Evolutionary conservation across 1,139 yeast genomes (phyloP).

Genomic region (Blastobotrys indianensis): DNA sequence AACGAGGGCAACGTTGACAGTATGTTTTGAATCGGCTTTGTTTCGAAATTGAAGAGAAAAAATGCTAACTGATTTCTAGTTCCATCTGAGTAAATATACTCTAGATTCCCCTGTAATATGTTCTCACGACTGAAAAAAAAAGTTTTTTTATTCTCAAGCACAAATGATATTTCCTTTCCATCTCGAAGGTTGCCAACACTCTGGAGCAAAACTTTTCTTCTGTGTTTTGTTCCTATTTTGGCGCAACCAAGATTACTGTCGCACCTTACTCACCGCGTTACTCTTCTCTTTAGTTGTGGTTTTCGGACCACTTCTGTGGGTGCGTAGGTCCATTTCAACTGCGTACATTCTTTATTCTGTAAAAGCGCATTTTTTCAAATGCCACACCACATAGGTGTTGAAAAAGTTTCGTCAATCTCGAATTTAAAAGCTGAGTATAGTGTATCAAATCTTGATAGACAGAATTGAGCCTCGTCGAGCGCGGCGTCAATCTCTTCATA

Average conservation of each 20-base stretch:
- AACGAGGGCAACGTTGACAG: conserved; percentile 94
- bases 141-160: neutral
- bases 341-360: conserved; percentile 18
- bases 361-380: too few relatives aligned
- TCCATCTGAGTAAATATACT: conserved; percentile 19
- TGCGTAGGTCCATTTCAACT: conserved; percentile 47
- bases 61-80: conserved; percentile 10
- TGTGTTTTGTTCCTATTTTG: conserved; percentile 77
- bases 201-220: conserved; percentile 57
- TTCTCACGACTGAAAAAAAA: conserved; percentile 5
- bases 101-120: conserved; percentile 13
- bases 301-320: conserved; percentile 1
- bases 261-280: conserved; percentile 73
- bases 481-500: too few relatives aligned
- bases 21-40: conserved; percentile 17
- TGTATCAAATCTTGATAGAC: too few relatives aligned
- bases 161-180: neutral
- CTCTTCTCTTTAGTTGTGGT: conserved; percentile 36
- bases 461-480: too few relatives aligned
- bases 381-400: too few relatives aligned
- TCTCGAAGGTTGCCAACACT: conserved; percentile 76
- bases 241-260: conserved; percentile 78
- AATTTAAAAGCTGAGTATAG: too few relatives aligned
- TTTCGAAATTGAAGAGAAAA: conserved; percentile 2
- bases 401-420: too few relatives aligned